Percentiles rank a stretch among this genome's conserved stretches.
Evolutionary conservation across 169 alveolate genomes (phyloP).

Genomic region (Eimeria nieschulzi): DNA sequence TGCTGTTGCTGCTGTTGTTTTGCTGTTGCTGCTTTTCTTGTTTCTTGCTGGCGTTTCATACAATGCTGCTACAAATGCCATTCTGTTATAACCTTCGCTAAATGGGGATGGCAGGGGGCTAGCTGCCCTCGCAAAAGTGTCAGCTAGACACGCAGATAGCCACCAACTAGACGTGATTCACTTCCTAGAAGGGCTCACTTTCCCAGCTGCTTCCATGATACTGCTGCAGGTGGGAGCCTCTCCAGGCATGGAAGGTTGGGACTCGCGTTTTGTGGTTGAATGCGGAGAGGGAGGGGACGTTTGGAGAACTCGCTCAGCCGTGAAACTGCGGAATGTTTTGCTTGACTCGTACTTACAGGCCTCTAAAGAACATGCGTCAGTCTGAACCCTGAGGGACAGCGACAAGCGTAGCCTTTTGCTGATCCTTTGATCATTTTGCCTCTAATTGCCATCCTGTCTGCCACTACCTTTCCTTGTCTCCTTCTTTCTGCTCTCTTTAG

Average conservation of each 20-base stretch:
- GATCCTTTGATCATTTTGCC: not conserved
- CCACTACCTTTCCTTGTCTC: too few relatives aligned
- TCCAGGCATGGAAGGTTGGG: not conserved
- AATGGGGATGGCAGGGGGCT: not conserved
- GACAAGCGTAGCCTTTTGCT: not conserved
- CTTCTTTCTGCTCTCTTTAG: too few relatives aligned
- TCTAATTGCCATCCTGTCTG: too few relatives aligned
- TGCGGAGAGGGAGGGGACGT: constrained; percentile 23
- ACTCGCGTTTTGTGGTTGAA: constrained; percentile 19
- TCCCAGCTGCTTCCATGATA: not conserved
- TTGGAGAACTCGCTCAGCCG: constrained; percentile 31
- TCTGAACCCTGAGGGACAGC: not conserved
- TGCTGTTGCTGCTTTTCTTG: not conserved
- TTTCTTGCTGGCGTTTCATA: not conserved
- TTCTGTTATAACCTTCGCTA: not conserved
- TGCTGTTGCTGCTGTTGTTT: not conserved
- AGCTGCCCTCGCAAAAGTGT: not conserved
- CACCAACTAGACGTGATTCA: too few relatives aligned
- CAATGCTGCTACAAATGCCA: not conserved
- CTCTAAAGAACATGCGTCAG: constrained; percentile 47
- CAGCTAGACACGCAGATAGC: too few relatives aligned
- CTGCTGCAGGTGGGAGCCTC: constrained; percentile 63
- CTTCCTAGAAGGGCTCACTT: too few relatives aligned
- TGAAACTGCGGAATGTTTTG: constrained; percentile 3
- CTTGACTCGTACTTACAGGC: constrained; percentile 52